Percentiles rank a stretch among this genome's conserved stretches.
phyloP scores from a whole-genome alignment of 129 eudicot species.

The Silybum marianum region DNA sequence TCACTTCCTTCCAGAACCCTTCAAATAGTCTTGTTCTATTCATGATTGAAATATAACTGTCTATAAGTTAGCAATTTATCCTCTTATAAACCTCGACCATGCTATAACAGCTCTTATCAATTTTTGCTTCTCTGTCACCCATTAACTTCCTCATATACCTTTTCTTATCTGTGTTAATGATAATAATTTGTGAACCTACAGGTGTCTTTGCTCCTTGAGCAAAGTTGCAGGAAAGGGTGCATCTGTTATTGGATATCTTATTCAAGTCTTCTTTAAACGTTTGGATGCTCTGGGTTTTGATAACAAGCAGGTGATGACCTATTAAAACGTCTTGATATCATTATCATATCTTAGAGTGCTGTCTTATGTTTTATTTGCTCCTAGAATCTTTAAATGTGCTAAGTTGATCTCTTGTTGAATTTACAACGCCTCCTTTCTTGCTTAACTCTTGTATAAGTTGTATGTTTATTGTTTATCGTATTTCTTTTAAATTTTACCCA shows the following conservation, averaged over 20 bases:
- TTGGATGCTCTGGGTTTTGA: conserved; percentile 76
- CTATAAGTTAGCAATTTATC: neutral
- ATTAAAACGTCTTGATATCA: conserved; percentile 2
- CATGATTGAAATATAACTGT: conserved; percentile 3
- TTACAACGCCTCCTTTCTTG: neutral
- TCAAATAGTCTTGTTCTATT: neutral
- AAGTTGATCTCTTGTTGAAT: neutral
- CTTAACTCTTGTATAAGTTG: neutral
- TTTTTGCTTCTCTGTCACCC: conserved; percentile 1
- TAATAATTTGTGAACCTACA: conserved; percentile 29
- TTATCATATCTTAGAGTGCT: conserved; percentile 10
- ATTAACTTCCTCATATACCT: neutral
- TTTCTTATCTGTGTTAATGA: conserved; percentile 15
- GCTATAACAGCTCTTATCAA: neutral
- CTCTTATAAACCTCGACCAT: neutral
- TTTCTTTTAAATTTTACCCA: neutral
- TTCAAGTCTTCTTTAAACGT: conserved; percentile 70
- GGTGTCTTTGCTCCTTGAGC: conserved; percentile 91
- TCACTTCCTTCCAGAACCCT: neutral
- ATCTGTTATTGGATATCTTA: conserved; percentile 65
- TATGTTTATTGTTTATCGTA: neutral
- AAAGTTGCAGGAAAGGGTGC: conserved; percentile 87
- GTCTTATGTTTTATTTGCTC: no score
- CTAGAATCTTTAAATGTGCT: neutral
- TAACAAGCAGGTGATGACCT: conserved; percentile 68